A percentile compares a stretch with the other conserved stretches of the same genome.
Evolutionary conservation across 768 basidiomycete species (phyloP).

Genomic region (Suillus decipiens): DNA sequence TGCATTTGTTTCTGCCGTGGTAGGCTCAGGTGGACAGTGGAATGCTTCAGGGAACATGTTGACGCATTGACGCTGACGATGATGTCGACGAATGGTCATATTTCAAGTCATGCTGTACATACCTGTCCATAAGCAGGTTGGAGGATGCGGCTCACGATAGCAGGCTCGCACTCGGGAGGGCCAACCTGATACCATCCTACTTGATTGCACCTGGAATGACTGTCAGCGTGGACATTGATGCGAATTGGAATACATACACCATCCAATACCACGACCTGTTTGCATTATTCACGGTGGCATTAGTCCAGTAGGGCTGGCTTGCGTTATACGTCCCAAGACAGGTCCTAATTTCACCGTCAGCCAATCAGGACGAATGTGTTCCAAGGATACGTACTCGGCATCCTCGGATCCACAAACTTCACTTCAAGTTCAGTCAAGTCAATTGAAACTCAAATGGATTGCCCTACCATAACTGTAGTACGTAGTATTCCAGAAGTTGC

Average conservation of each 20-base stretch:
- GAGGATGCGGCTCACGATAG: constrained; percentile 36
- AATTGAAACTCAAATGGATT: not conserved
- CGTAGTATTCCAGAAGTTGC: constrained; percentile 52
- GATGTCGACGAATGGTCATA: not conserved
- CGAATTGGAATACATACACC: constrained; percentile 41
- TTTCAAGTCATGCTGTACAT: not conserved
- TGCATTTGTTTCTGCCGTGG: constrained; percentile 44
- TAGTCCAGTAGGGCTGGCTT: constrained; percentile 47
- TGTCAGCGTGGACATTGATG: constrained; percentile 7
- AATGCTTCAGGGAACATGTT: constrained; percentile 67
- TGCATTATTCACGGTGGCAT: constrained; percentile 55
- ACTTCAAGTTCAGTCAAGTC: constrained; percentile 1
- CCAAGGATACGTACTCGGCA: constrained; percentile 44
- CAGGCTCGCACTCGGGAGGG: constrained; percentile 38
- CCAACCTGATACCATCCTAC: constrained; percentile 53
- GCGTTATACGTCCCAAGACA: constrained; percentile 46
- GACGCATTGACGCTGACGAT: constrained; percentile 63
- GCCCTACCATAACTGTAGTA: constrained; percentile 52
- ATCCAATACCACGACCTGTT: constrained; percentile 74
- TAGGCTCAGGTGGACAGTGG: constrained; percentile 44
- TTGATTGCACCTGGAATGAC: constrained; percentile 60
- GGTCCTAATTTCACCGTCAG: constrained; percentile 41
- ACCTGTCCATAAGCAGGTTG: constrained; percentile 33
- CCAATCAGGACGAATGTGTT: not conserved
- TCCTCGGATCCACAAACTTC: constrained; percentile 54